Evolutionary conservation across 768 basidiomycete species (phyloP), one percentile per base, ranked within the genome.

Genomic region (Russula brevipes): DNA sequence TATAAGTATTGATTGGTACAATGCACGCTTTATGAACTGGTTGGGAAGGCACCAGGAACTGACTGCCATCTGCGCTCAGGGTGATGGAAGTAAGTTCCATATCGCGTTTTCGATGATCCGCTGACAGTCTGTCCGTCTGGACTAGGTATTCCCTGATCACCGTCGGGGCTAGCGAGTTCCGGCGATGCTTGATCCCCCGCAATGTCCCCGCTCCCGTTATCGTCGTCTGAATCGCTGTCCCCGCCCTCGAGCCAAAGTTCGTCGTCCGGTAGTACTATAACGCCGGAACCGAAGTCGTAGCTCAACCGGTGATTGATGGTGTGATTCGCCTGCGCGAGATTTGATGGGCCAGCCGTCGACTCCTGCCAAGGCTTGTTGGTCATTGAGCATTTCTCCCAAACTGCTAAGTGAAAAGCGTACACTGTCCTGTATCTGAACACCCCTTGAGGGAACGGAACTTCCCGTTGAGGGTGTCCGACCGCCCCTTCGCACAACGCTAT

Each of bases 21-120:
- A 39, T 14, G 4, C 33, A 36, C 19, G 41, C 24, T 30, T 59
- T 39, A 63, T 30, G 52, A 59, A 49, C 63, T 30, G 11, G 42
- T 45, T 9, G 74, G 70, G 68, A 87, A 87, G 3, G 84, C 85
- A 4, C 86, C 87, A 5, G 86, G 87, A 61, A 87, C 77, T 0
- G 73, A 70, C 65, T 81, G 79, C 69, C 78, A 79, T 62, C 85
- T 77, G 65, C 84, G 76, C 70, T 94, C 92, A 0, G 92, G 92
- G 72, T 92, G 92, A 72, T 92, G 92, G 68, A 87, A 93, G 69
- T 92, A 92, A 33, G 89, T 92, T 39, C 83, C 82, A 72, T 90
- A 87, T 35, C 88, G 77, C 66, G 72, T 51, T 74, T 50, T 54
- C 72, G 50, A 72, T 66, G 7, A 74, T 67, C 33, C 71, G 41